phyloP scores from a whole-genome alignment of 75 land plant genomes.

The Pinus tabuliformis region DNA sequence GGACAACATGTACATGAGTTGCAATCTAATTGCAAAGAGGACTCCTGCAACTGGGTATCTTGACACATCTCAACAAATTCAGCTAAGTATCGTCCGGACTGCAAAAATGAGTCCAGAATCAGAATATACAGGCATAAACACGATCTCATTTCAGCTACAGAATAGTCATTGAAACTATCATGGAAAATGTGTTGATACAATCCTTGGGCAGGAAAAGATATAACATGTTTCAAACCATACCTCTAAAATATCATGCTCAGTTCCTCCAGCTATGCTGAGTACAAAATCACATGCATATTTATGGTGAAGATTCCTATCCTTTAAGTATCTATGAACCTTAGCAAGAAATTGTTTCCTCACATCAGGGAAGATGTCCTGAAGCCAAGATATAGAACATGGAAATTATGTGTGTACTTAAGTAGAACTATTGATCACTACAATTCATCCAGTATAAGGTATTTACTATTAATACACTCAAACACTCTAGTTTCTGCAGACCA shows the following conservation, averaged over 20 bases:
- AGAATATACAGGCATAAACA: not conserved
- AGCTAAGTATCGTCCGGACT: slow-evolving; percentile 58
- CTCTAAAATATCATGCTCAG: slow-evolving; percentile 50
- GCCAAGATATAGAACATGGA: not conserved
- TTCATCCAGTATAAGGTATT: not conserved
- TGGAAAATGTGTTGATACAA: not conserved
- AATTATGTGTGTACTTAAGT: not conserved
- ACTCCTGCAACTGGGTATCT: slow-evolving; percentile 45
- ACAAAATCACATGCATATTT: slow-evolving; percentile 91
- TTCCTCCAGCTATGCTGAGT: slow-evolving; percentile 26
- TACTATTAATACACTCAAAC: not conserved
- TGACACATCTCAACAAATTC: slow-evolving; percentile 65
- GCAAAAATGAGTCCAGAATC: slow-evolving; percentile 8
- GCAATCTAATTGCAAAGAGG: slow-evolving; percentile 2
- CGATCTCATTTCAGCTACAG: not conserved
- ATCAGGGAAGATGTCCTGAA: slow-evolving; percentile 51
- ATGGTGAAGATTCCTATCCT: slow-evolving; percentile 60
- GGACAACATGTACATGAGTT: slow-evolving; percentile 42
- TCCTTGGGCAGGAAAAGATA: not conserved
- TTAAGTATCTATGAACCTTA: slow-evolving; percentile 77
- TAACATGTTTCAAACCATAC: slow-evolving; percentile 18
- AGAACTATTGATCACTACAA: not conserved
- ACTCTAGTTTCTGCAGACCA: not conserved
- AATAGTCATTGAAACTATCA: not conserved
- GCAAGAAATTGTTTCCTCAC: slow-evolving; percentile 61